A percentile compares a stretch with the other conserved stretches of the same genome.
These are phyloP conservation scores for Thielaviopsis euricoi DNA, from an alignment of 2,329 filamentous ascomycete genomes.

Conservation along the genomic window DNA sequence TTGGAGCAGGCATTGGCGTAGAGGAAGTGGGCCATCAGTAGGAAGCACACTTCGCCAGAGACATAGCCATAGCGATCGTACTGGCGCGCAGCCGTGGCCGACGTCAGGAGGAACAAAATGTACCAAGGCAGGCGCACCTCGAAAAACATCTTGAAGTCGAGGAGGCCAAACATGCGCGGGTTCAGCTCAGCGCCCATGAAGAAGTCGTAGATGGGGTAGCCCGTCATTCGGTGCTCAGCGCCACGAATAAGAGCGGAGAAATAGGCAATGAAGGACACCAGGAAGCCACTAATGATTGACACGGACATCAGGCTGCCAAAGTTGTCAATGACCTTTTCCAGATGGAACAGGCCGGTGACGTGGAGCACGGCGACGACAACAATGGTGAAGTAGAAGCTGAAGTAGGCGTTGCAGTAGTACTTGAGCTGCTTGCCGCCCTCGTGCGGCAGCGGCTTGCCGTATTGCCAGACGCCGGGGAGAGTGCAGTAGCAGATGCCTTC, in stretches of 20 bases:
- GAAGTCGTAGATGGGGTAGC: constrained; percentile 71
- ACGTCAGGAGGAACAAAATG: constrained; percentile 64
- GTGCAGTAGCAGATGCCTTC: constrained; percentile 70
- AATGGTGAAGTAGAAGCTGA: constrained; percentile 78
- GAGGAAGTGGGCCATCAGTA: constrained; percentile 78
- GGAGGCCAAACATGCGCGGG: constrained; percentile 67
- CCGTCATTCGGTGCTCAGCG: constrained; percentile 83
- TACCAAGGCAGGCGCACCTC: constrained; percentile 88
- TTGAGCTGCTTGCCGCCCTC: constrained; percentile 68
- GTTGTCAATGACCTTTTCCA: constrained; percentile 87
- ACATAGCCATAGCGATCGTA: constrained; percentile 77
- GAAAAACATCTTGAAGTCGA: constrained; percentile 96
- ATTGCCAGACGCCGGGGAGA: constrained; percentile 73
- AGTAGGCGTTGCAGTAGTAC: constrained; percentile 88
- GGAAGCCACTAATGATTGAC: constrained; percentile 76
- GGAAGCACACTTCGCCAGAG: constrained; percentile 66
- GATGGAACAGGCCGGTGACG: constrained; percentile 66
- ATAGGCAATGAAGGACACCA: constrained; percentile 73
- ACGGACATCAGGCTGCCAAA: constrained; percentile 89
- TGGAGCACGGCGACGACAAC: constrained; percentile 55
- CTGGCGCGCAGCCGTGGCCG: constrained; percentile 64
- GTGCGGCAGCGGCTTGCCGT: constrained; percentile 76
- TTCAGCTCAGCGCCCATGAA: constrained; percentile 89
- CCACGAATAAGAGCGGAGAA: constrained; percentile 67
- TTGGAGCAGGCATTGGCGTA: constrained; percentile 89